These are phyloP conservation scores for Plasmodium gonderi DNA, from an alignment of 169 alveolate species.

Conservation along the genomic window DNA sequence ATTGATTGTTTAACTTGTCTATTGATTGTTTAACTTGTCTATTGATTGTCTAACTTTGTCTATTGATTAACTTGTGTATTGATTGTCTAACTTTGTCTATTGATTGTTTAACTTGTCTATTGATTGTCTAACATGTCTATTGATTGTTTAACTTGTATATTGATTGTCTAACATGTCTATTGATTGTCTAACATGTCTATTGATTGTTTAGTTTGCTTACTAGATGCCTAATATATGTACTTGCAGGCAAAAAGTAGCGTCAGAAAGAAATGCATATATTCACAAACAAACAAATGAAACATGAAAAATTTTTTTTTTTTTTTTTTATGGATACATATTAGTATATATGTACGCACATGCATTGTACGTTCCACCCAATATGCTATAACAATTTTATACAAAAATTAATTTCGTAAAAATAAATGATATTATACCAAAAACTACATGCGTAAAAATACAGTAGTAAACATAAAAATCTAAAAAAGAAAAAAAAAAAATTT, in stretches of 20 bases:
- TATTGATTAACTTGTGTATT: no score
- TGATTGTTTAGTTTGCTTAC: not conserved
- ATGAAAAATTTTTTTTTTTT: not conserved
- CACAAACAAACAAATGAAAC: constrained; percentile 9
- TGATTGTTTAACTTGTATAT: no score
- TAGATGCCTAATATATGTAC: no score
- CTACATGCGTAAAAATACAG: not conserved
- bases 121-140: not conserved
- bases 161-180: not conserved
- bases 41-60: no score
- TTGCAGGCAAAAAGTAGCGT: not conserved
- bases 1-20: no score
- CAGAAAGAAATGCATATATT: not conserved
- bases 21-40: not conserved
- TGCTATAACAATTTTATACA: not conserved
- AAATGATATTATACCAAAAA: constrained; percentile 17
- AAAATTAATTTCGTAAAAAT: not conserved
- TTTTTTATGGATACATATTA: not conserved
- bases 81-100: not conserved
- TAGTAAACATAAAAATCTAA: constrained; percentile 2
- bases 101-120: no score
- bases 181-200: no score
- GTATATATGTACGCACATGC: not conserved
- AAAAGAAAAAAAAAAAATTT: not conserved
- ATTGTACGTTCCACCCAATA: not conserved